phyloP scores from a whole-genome alignment of 2,329 filamentous ascomycete species.

The Blastomyces parvus region DNA sequence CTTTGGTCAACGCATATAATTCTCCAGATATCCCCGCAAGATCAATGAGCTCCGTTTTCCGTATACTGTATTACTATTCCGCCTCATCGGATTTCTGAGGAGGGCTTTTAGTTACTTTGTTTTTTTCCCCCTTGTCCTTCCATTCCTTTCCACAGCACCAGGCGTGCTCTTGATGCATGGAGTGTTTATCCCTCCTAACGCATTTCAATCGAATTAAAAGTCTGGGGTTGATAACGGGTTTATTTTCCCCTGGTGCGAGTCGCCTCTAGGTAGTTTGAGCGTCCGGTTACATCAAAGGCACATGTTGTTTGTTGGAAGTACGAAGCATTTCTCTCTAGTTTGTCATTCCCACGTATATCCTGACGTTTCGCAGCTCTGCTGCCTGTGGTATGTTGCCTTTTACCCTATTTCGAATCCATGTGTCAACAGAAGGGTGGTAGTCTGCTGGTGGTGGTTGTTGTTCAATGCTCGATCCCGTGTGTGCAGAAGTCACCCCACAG shows the following conservation, averaged over 20 bases:
- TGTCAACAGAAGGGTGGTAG: no score
- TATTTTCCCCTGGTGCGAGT: not conserved
- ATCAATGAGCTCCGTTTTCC: not conserved
- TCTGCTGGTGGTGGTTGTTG: no score
- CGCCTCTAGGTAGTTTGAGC: not conserved
- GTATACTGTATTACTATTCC: not conserved
- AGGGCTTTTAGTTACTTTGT: not conserved
- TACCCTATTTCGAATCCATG: not conserved
- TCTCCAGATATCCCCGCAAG: not conserved
- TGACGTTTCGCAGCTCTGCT: not conserved
- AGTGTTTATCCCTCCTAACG: not conserved
- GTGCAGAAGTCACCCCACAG: not conserved
- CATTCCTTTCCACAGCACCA: not conserved
- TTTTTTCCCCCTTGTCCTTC: no score
- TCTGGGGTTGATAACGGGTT: not conserved
- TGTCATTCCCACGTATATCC: not conserved
- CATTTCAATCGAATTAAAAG: not conserved
- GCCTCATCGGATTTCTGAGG: not conserved
- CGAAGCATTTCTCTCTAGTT: not conserved
- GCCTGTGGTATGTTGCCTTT: conserved; percentile 4
- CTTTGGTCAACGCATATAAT: not conserved
- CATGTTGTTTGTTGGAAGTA: not conserved
- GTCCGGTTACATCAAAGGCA: not conserved
- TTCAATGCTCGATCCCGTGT: not conserved
- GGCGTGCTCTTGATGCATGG: not conserved